Percentiles rank a stretch among this genome's conserved stretches.
phyloP scores from a whole-genome alignment of 1,284 basidiomycete genomes.

The Malassezia restricta region DNA sequence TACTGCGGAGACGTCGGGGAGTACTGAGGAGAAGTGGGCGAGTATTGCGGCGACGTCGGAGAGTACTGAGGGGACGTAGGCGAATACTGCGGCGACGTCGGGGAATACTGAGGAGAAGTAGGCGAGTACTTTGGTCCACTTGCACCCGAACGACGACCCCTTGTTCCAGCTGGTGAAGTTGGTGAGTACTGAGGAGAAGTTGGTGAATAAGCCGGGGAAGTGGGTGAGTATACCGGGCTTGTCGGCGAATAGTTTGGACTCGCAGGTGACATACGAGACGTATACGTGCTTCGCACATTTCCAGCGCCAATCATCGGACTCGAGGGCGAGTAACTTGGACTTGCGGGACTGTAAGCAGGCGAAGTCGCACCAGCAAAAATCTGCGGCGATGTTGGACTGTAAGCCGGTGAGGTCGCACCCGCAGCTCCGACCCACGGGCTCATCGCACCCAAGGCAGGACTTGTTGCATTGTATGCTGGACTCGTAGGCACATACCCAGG shows the following conservation, averaged over 20 bases:
- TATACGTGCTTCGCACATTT: conserved; percentile 50
- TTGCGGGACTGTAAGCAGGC: conserved; percentile 51
- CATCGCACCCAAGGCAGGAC: conserved; percentile 51
- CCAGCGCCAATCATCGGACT: conserved; percentile 17
- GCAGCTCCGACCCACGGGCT: conserved; percentile 34
- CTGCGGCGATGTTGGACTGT: conserved; percentile 52
- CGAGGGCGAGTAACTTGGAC: conserved; percentile 38
- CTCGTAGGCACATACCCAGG: conserved; percentile 37
- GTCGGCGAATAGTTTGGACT: conserved; percentile 23
- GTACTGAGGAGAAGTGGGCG: conserved; percentile 38
- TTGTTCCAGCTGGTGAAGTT: conserved; percentile 39
- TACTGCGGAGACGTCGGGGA: conserved; percentile 41
- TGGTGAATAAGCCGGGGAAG: conserved; percentile 37
- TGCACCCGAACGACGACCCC: conserved; percentile 51
- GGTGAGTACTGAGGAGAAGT: conserved; percentile 44
- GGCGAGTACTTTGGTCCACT: conserved; percentile 37
- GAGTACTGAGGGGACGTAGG: conserved; percentile 58
- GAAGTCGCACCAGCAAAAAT: conserved; percentile 53
- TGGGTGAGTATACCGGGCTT: conserved; percentile 18
- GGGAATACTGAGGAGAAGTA: conserved; percentile 36
- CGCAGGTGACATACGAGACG: conserved; percentile 40
- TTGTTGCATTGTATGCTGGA: conserved; percentile 38
- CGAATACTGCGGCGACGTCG: conserved; percentile 49
- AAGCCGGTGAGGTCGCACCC: conserved; percentile 50
- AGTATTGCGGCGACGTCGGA: conserved; percentile 44